These are phyloP conservation scores for Aspergillus latus DNA, from an alignment of 2,329 filamentous ascomycete species.

Conservation along the genomic window DNA sequence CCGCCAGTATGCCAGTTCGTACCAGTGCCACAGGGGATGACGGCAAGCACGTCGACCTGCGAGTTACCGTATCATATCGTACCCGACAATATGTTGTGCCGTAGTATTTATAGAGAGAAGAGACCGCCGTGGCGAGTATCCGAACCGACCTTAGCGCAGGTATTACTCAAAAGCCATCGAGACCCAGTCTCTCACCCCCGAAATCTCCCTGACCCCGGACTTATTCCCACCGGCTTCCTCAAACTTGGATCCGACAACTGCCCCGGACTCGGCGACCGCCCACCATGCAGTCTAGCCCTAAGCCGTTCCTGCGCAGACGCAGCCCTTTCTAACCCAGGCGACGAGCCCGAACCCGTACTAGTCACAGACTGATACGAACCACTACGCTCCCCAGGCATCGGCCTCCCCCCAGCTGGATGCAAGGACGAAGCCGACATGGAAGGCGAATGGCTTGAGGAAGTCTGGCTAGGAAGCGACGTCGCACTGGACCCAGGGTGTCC, in stretches of 20 bases:
- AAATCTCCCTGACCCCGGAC: slow-evolving; percentile 20
- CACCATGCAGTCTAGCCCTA: slow-evolving; percentile 74
- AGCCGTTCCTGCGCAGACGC: slow-evolving; percentile 72
- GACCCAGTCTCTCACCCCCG: background rate
- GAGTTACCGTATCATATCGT: slow-evolving; percentile 2
- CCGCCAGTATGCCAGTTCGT: background rate
- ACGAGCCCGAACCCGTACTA: slow-evolving; percentile 1
- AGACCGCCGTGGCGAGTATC: background rate
- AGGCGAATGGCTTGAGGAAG: slow-evolving; percentile 6
- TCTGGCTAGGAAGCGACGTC: slow-evolving; percentile 27
- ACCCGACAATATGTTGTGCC: slow-evolving; percentile 1
- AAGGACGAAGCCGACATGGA: slow-evolving; percentile 19
- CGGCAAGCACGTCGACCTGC: background rate
- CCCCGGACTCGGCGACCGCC: slow-evolving; percentile 36
- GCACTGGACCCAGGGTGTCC: slow-evolving; percentile 18
- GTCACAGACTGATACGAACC: slow-evolving; percentile 67
- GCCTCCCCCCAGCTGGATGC: slow-evolving; percentile 48
- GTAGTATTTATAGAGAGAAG: background rate
- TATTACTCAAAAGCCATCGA: background rate
- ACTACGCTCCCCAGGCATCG: slow-evolving; percentile 69
- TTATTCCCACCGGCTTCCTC: slow-evolving; percentile 34
- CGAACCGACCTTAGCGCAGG: too few relatives aligned
- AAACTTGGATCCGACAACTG: slow-evolving; percentile 31
- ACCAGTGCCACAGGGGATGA: background rate
- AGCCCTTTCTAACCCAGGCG: slow-evolving; percentile 26